phyloP scores from a whole-genome alignment of 148 eudicot species.

The Oxyria digyna region DNA sequence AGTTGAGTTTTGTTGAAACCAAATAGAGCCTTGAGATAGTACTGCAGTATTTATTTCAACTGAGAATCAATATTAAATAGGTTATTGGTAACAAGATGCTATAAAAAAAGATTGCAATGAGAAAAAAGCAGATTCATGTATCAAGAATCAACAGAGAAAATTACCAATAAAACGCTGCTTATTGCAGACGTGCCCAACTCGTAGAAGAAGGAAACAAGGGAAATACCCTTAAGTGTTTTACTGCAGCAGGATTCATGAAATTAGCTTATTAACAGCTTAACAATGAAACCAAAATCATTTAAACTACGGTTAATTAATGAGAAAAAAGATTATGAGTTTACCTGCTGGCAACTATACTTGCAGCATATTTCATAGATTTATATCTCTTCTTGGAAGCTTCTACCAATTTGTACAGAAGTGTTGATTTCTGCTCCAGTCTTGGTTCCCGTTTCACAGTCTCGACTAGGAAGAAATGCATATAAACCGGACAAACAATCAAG shows the following conservation, averaged over 20 bases:
- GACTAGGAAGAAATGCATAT: constrained; percentile 46
- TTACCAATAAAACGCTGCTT: constrained; percentile 60
- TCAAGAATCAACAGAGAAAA: background rate
- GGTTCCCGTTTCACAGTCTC: constrained; percentile 52
- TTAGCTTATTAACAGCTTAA: background rate
- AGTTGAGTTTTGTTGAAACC: constrained; percentile 81
- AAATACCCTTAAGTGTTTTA: constrained; percentile 45
- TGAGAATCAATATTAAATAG: background rate
- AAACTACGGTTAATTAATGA: background rate
- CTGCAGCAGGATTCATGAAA: constrained; percentile 22
- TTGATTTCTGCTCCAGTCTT: constrained; percentile 20
- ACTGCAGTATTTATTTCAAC: constrained; percentile 32
- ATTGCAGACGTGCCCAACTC: constrained; percentile 85
- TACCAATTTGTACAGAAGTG: constrained; percentile 24
- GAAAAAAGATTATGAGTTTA: constrained; percentile 8
- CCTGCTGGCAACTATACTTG: constrained; percentile 53
- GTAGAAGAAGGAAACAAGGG: constrained; percentile 65
- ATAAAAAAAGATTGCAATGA: background rate
- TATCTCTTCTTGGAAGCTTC: constrained; percentile 39
- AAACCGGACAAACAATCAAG: constrained; percentile 54
- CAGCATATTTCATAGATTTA: constrained; percentile 61
- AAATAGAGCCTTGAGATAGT: constrained; percentile 79
- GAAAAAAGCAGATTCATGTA: background rate
- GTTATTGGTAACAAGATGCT: background rate
- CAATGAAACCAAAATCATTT: background rate